Evolutionary conservation across 2,329 filamentous ascomycete species (phyloP), one percentile per base, ranked within the genome.

Genomic region (Phialemoniopsis sp.): DNA sequence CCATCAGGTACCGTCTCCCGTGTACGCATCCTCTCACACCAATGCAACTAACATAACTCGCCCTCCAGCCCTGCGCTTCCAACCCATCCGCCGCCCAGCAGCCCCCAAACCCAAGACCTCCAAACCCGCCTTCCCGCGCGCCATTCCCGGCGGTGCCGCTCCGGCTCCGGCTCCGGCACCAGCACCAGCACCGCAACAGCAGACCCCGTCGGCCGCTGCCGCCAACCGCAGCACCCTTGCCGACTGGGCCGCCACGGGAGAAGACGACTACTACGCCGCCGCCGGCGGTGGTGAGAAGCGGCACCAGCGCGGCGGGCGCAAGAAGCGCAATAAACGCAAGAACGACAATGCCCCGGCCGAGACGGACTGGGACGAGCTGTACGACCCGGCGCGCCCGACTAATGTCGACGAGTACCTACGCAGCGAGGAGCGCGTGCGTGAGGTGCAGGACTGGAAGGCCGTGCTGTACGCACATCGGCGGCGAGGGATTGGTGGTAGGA

Each of bases 361-460:
- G 57, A 80, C 77, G n/a, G 83, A 95, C 56, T 96, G 89, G 89
- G 86, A 95, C 58, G 89, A 94, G 57, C 78, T 93, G 17, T 96
- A 95, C 58, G 90, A 95, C 54, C 87, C 89, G 1, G 72, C 84
- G 10, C 71, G 86, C 30, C 89, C 90, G 8, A 94, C 87, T 31
- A 89, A 82, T 49, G 86, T 91, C 36, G 85, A 90, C 40, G 86
- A 91, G 54, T 96, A 93, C 57, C 76, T 87, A 43, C 73, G 82
- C 44, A 93, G 88, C 54, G 88, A 94, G 42, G 89, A 95, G 63
- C 85, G 87, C 56, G 78, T 90, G 43, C 69, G 76, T 14, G 89
- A 94, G 57, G 77, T 89, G 4, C 75, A 79, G 41, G 89, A 94
- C 52, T 96, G 90, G 90, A 94, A 90, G 57, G 79, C 83, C 31